Conservation (phyloP, 2,329 filamentous ascomycete species). For the Tolypocladium album region DNA sequence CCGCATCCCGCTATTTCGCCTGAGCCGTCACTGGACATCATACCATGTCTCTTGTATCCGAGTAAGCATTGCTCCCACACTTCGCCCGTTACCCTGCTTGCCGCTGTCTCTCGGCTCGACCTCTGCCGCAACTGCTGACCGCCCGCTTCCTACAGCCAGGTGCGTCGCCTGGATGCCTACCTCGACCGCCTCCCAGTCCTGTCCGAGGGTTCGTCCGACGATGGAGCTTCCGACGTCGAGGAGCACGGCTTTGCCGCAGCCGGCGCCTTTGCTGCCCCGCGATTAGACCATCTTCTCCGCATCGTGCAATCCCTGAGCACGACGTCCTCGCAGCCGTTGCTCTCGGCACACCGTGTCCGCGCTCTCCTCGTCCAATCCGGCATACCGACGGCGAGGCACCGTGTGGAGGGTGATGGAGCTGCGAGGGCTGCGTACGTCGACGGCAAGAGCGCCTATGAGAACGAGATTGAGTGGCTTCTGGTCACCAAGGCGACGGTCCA, state of each 20-base stretch:
- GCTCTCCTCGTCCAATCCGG: conserved; percentile 52
- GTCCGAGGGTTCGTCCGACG: conserved; percentile 28
- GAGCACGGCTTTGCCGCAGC: conserved; percentile 22
- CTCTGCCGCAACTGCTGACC: conserved; percentile 8
- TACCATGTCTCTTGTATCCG: conserved; percentile 35
- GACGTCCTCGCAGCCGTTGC: conserved; percentile 49
- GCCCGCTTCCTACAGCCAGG: conserved; percentile 31
- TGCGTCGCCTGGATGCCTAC: conserved; percentile 53
- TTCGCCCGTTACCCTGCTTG: background rate
- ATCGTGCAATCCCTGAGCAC: conserved; percentile 64
- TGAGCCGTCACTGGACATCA: background rate
- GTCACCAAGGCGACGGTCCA: conserved; percentile 89
- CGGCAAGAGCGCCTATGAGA: conserved; percentile 46
- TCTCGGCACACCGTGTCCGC: conserved; percentile 50
- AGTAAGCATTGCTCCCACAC: conserved; percentile 24
- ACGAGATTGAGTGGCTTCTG: conserved; percentile 81
- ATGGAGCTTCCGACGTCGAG: conserved; percentile 25
- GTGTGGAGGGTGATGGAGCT: conserved; percentile 23
- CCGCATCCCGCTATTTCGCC: background rate
- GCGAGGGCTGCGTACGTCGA: conserved; percentile 12
- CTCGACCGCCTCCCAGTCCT: conserved; percentile 47
- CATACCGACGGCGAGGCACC: conserved; percentile 30
- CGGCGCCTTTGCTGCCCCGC: conserved; percentile 37
- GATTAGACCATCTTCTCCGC: conserved; percentile 51
- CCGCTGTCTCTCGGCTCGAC: background rate